Evolutionary conservation across 2,329 filamentous ascomycete genomes (phyloP).

Genomic region (Phoma herbarum): DNA sequence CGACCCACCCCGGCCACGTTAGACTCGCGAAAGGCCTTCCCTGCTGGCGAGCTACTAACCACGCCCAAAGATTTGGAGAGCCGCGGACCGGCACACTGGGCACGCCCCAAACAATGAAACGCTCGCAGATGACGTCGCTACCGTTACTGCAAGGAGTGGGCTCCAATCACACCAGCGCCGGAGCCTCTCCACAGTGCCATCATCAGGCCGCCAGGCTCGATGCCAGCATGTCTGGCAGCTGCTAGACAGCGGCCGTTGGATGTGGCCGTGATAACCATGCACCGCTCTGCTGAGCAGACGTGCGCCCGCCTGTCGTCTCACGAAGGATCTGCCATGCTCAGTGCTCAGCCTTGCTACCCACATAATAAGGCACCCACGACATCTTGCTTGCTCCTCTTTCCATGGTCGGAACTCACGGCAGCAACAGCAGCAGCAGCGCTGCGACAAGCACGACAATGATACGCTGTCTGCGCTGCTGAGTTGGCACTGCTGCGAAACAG

Average conservation of each 20-base stretch:
- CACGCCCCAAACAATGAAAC: constrained; percentile 25
- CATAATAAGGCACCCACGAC: constrained; percentile 9
- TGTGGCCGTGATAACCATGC: constrained; percentile 21
- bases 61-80: constrained; percentile 25
- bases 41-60: constrained; percentile 25
- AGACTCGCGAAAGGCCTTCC: constrained; percentile 21
- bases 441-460: constrained; percentile 10
- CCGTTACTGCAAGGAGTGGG: constrained; percentile 23
- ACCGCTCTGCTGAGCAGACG: constrained; percentile 23
- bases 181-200: constrained; percentile 23
- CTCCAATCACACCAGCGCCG: constrained; percentile 25
- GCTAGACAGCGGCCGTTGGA: constrained; percentile 12
- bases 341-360: constrained; percentile 19
- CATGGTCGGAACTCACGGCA: constrained; percentile 15
- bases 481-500: constrained; percentile 30
- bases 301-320: constrained; percentile 4
- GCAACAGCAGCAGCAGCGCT: constrained; percentile 3
- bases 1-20: constrained; percentile 17
- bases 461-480: constrained; percentile 21
- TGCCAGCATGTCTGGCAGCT: constrained; percentile 14
- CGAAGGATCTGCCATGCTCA: constrained; percentile 16
- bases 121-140: constrained; percentile 31
- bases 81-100: constrained; percentile 23
- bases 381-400: constrained; percentile 8
- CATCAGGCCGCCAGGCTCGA: constrained; percentile 25